Conservation (phyloP, 2,329 filamentous ascomycete genomes). For the Sclerotinia borealis region DNA sequence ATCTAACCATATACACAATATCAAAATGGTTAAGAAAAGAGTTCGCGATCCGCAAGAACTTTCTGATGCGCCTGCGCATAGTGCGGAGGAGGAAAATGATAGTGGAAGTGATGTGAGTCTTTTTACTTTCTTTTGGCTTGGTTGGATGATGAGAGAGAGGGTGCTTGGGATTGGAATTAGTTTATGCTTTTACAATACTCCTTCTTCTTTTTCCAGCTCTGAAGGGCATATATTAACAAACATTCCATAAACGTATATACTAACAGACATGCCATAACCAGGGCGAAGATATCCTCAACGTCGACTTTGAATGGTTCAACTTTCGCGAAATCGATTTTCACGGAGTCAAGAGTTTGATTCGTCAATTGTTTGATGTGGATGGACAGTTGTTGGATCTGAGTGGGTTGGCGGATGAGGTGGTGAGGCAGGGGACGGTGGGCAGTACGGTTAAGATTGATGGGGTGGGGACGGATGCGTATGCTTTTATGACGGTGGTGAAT, state of each 20-base stretch:
- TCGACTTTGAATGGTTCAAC: constrained; percentile 99
- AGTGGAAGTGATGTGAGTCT: constrained; percentile 29
- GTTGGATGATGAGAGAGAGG: not conserved
- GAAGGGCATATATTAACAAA: constrained; percentile 8
- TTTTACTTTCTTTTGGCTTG: not conserved
- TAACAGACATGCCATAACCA: constrained; percentile 33
- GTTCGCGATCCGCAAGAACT: constrained; percentile 31
- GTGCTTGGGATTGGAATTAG: too few relatives aligned
- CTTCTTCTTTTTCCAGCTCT: constrained; percentile 1
- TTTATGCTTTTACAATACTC: not conserved
- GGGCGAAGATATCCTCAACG: constrained; percentile 88
- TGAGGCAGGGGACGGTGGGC: constrained; percentile 80
- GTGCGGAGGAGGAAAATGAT: constrained; percentile 23
- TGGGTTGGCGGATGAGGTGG: constrained; percentile 75
- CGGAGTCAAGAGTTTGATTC: constrained; percentile 80
- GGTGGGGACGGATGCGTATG: constrained; percentile 86
- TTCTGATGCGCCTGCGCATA: constrained; percentile 25
- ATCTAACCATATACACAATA: not conserved
- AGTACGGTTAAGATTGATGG: constrained; percentile 97
- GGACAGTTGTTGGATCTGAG: constrained; percentile 81
- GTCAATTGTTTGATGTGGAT: constrained; percentile 90
- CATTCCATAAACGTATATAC: not conserved
- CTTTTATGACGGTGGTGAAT: constrained; percentile 85
- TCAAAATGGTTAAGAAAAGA: constrained; percentile 34
- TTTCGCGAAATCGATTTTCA: constrained; percentile 92